phyloP scores from a whole-genome alignment of 106 monocot species.

The Apostasia shenzhenica region DNA sequence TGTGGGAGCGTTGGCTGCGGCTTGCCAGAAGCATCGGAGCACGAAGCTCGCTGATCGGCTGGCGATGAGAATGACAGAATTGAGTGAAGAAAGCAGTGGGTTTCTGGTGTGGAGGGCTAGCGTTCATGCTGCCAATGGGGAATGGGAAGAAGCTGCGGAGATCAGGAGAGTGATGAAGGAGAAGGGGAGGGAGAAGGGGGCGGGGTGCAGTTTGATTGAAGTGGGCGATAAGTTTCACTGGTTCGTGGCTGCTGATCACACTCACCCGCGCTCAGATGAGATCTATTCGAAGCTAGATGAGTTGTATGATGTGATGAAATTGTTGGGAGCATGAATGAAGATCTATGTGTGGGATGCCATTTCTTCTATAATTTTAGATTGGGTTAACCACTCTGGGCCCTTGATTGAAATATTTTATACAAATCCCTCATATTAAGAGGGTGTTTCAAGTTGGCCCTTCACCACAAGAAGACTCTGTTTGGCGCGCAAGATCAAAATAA shows the following conservation, averaged over 20 bases:
- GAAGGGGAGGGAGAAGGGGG: constrained; percentile 39
- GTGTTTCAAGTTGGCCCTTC: too few relatives aligned
- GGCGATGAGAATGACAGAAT: constrained; percentile 9
- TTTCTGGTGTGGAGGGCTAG: background rate
- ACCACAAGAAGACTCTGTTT: too few relatives aligned
- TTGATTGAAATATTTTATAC: too few relatives aligned
- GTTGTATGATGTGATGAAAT: constrained; percentile 39
- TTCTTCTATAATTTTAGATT: too few relatives aligned
- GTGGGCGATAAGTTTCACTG: constrained; percentile 20
- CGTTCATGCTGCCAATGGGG: constrained; percentile 1
- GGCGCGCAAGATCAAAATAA: too few relatives aligned
- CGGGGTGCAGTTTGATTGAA: constrained; percentile 52
- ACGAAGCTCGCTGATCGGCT: constrained; percentile 32
- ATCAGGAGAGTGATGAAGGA: constrained; percentile 35
- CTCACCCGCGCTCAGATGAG: constrained; percentile 21
- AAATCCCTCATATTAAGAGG: too few relatives aligned
- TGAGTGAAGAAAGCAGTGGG: background rate
- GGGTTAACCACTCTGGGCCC: too few relatives aligned
- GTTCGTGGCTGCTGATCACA: constrained; percentile 24
- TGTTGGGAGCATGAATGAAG: background rate
- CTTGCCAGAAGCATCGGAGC: constrained; percentile 32
- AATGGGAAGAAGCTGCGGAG: constrained; percentile 34
- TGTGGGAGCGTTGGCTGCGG: constrained; percentile 38
- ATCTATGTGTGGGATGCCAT: too few relatives aligned
- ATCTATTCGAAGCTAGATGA: constrained; percentile 31